These are phyloP conservation scores for Jamesozyma rosinii DNA, from an alignment of 805 yeast species.

Conservation along the genomic window DNA sequence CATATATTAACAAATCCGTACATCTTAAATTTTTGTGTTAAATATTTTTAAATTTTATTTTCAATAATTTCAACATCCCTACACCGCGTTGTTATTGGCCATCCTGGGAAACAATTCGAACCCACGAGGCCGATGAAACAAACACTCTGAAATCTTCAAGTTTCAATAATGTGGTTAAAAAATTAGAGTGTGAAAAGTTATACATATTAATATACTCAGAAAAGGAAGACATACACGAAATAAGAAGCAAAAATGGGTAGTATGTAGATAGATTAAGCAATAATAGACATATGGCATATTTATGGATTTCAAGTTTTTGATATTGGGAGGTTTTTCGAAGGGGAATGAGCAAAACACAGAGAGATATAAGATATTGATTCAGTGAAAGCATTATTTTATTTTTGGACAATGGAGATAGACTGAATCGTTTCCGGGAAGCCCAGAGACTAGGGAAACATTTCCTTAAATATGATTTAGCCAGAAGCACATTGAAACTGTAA, in stretches of 20 bases:
- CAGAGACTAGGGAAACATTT: no score
- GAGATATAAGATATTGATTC: neutral
- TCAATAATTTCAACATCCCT: neutral
- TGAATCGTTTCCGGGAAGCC: no score
- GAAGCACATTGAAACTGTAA: no score
- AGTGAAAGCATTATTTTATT: no score
- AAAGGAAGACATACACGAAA: conserved; percentile 4
- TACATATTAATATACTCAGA: neutral
- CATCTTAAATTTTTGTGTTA: no score
- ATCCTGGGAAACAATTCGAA: neutral
- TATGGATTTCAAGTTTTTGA: neutral
- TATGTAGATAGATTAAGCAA: conserved; percentile 35
- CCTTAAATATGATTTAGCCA: no score
- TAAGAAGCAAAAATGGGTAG: conserved; percentile 59
- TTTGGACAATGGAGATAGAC: no score
- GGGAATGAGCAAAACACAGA: neutral
- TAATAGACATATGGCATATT: neutral
- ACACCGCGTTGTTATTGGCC: neutral
- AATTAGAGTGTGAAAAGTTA: neutral
- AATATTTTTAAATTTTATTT: no score
- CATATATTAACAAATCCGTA: no score
- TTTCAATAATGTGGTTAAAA: neutral
- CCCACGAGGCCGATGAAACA: no score
- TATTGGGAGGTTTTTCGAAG: neutral
- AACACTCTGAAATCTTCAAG: no score